Base-by-base conservation (phyloP, 2,329 filamentous ascomycete species). In the Colletotrichum sp. region DNA sequence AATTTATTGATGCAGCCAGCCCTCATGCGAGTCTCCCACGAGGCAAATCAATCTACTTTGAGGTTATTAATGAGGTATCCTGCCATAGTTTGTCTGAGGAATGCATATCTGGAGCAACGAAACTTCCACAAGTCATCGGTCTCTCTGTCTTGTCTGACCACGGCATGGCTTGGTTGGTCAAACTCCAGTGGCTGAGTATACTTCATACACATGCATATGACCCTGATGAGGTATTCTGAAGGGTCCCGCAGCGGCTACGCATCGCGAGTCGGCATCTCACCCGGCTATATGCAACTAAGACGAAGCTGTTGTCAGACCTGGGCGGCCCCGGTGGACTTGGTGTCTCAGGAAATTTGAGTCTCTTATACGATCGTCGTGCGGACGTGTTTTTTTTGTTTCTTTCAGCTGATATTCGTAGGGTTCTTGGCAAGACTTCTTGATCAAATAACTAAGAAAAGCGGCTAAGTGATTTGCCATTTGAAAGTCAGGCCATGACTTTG, bases 361-460 rank as follows among this genome's bases (percentile, higher is more conserved):
- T 52, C 12, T 52, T 25, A 10, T 13, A 52, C 43, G 10, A 13
- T 22, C 6, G 22, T 25, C 3, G 18, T 48, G 0, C 18, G 18
- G 39, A 48, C 9, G 5, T 22, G 2, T 36, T 36, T 15, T 36
- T 8, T 36, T 4, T 8, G 15, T 3, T 15, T 36, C 18, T 39
- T 39, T 39, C 16, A 22, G n/a, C 22, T 13, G n/a, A 25, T 7
- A 10, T 8, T 7, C 6, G 43, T 22, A 52, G 43, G 12, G n/a
- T 13, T 52, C 10, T 22, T 2, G 39, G 18, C n/a, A 5, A 43
- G 39, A 43, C n/a, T 22, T 52, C n/a, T n/a, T 13, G 22, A 25
- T 3, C 12, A 52, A 25, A 0, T 52, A 22, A 13, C 22, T 13
- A 22, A 25, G n/a, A 8, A 22, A 0, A 25, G 0, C 10, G 1